These are phyloP conservation scores for Juglanconis oblonga DNA, from an alignment of 2,329 filamentous ascomycete species.

Conservation along the genomic window DNA sequence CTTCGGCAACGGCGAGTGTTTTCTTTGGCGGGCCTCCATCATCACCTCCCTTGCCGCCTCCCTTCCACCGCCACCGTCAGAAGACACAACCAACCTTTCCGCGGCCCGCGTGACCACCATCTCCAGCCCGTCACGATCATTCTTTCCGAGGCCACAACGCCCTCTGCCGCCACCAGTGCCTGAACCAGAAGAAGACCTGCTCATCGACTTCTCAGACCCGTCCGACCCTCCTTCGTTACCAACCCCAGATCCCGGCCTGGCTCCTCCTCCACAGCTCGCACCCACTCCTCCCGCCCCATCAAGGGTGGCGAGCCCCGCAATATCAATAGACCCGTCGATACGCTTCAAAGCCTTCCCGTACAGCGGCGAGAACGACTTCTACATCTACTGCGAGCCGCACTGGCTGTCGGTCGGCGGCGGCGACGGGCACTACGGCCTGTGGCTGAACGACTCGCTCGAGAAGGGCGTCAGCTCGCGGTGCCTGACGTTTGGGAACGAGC, in stretches of 20 bases:
- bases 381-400: conserved; percentile 84
- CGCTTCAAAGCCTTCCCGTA: conserved; percentile 98
- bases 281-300: not conserved
- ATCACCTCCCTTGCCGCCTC: conserved; percentile 63
- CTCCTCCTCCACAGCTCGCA: not conserved
- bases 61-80: conserved; percentile 67
- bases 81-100: conserved; percentile 45
- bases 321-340: conserved; percentile 68
- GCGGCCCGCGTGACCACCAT: conserved; percentile 40
- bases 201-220: conserved; percentile 19
- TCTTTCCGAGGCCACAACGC: conserved; percentile 16
- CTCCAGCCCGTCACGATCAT: conserved; percentile 21
- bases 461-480: conserved; percentile 80
- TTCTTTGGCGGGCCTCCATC: conserved; percentile 76
- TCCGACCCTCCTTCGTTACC: conserved; percentile 20
- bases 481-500: conserved; percentile 92
- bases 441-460: conserved; percentile 84
- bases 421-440: conserved; percentile 88
- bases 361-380: conserved; percentile 93
- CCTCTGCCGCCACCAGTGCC: conserved; percentile 26
- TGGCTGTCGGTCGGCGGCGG: conserved; percentile 85
- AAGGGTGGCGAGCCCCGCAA: conserved; percentile 22
- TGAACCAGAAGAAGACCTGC: conserved; percentile 25
- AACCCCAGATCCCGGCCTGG: not conserved
- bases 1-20: conserved; percentile 96